Percentiles rank a stretch among this genome's conserved stretches.
Evolutionary conservation across 768 basidiomycete genomes (phyloP).

Genomic region (Suillus subalutaceus): DNA sequence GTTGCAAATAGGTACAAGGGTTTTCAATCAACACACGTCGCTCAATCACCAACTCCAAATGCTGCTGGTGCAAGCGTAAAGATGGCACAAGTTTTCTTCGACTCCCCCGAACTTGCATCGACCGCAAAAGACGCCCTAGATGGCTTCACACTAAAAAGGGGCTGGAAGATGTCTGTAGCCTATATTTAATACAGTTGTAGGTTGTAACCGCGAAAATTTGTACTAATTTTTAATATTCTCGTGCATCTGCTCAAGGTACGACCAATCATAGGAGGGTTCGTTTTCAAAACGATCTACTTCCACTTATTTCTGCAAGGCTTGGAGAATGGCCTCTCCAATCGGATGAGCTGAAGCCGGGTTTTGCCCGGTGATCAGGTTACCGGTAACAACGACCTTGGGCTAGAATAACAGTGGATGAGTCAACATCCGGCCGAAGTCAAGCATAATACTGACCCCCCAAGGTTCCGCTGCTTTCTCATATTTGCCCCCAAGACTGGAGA

Average conservation of each 20-base stretch:
- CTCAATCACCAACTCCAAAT: conserved; percentile 68
- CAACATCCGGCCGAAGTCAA: background rate
- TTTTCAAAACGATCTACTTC: background rate
- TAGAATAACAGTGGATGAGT: conserved; percentile 10
- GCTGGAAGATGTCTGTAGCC: conserved; percentile 79
- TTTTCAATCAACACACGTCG: conserved; percentile 71
- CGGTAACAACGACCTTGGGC: conserved; percentile 57
- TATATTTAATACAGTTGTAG: conserved; percentile 48
- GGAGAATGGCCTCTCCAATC: conserved; percentile 58
- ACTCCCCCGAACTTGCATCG: conserved; percentile 70
- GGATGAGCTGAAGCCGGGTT: conserved; percentile 69
- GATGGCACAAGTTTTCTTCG: conserved; percentile 81
- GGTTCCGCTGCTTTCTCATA: conserved; percentile 59
- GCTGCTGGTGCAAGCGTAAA: conserved; percentile 69
- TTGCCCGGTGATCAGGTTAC: conserved; percentile 69
- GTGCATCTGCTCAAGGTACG: background rate
- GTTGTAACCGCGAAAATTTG: conserved; percentile 15
- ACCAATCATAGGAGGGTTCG: background rate
- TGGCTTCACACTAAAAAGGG: conserved; percentile 85
- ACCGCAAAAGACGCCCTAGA: conserved; percentile 83
- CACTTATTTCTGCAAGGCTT: conserved; percentile 41
- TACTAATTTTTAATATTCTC: conserved; percentile 10
- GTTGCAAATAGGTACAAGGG: conserved; percentile 71
- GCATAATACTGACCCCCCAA: conserved; percentile 53
- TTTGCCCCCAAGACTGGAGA: conserved; percentile 63